Conservation (phyloP, 352 stramenopile genomes). For the Globisporangium nunn region DNA sequence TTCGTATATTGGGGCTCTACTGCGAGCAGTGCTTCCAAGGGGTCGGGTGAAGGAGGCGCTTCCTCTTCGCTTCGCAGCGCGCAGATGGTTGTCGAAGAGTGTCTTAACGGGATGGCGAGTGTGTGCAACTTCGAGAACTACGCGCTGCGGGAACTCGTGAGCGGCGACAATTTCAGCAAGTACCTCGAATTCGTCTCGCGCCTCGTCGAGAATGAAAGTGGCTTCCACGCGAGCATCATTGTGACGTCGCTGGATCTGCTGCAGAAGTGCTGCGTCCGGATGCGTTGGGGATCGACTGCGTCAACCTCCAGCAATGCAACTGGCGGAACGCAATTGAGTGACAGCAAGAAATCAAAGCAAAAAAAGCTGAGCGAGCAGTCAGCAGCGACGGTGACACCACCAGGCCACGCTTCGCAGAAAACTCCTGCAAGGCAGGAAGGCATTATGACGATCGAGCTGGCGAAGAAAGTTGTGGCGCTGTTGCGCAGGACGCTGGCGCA, state of each 20-base stretch:
- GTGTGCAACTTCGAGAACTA: constrained; percentile 50
- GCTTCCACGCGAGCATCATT: constrained; percentile 58
- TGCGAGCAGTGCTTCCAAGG: neutral
- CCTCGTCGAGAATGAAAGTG: constrained; percentile 23
- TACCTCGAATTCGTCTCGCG: constrained; percentile 52
- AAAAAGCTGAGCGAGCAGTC: neutral
- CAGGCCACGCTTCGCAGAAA: constrained; percentile 3
- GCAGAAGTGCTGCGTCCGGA: constrained; percentile 63
- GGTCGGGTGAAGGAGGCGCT: neutral
- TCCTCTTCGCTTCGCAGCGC: constrained; percentile 18
- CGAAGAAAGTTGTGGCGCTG: constrained; percentile 34
- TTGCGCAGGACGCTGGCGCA: constrained; percentile 44
- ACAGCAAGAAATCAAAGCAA: neutral
- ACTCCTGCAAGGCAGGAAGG: constrained; percentile 11
- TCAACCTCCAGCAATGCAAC: neutral
- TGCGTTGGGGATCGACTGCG: constrained; percentile 35
- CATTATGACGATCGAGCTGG: constrained; percentile 33
- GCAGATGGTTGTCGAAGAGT: constrained; percentile 78
- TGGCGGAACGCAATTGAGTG: neutral
- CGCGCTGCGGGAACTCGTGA: constrained; percentile 47
- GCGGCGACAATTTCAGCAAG: constrained; percentile 23
- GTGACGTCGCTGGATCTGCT: constrained; percentile 56
- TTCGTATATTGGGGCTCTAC: constrained; percentile 23
- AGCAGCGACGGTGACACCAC: constrained; percentile 5
- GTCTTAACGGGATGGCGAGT: constrained; percentile 60